Base-by-base conservation (phyloP, 164 flowering plant genomes). In the Sextonia rubra region DNA sequence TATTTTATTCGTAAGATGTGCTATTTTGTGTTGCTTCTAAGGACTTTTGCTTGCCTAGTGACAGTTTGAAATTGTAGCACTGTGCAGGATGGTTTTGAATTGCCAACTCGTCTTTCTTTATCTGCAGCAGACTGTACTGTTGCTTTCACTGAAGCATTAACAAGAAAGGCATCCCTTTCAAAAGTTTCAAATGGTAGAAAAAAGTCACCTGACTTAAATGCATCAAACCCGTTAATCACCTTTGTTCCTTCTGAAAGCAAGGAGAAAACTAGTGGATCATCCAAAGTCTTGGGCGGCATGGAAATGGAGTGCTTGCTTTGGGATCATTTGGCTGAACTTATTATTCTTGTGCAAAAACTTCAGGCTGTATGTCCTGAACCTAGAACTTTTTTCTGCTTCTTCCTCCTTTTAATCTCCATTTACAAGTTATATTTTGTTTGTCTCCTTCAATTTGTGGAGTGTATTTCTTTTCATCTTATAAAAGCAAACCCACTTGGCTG, bases 51-150 rank as follows among this genome's bases (percentile, higher is more conserved):
- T 66, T 6, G 32, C 26, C 32, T 3, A 25, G 17, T 52, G 58
- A 52, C 58, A 52, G 3, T 66, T 75, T 75, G 61, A 71, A 69
- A 69, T 55, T 83, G 70, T 72, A 91, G 97, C 80, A 83, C 65
- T 77, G 69, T 83, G 82, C 90, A 85, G 84, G 88, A 83, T 71
- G 92, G 89, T 49, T 88, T 80, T 83, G 94, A 91, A 83, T 84
- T 93, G 82, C 97, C 98, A 26, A 88, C 97, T 58, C 97, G 98
- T 64, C 92, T 93, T 80, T 72, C 94, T 44, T 79, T 88, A 30
- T 83, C 91, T 83, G 94, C 93, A 72, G 92, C 97, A 63, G 98
- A 93, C 77, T 91, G 96, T 74, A 75, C 82, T 63, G 64, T 91
- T 69, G 79, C 83, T 52, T 82, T 89, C 22, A 83, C 90, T 52